phyloP scores from a whole-genome alignment of 495 filamentous ascomycete species.

The Acidomyces sp. region DNA sequence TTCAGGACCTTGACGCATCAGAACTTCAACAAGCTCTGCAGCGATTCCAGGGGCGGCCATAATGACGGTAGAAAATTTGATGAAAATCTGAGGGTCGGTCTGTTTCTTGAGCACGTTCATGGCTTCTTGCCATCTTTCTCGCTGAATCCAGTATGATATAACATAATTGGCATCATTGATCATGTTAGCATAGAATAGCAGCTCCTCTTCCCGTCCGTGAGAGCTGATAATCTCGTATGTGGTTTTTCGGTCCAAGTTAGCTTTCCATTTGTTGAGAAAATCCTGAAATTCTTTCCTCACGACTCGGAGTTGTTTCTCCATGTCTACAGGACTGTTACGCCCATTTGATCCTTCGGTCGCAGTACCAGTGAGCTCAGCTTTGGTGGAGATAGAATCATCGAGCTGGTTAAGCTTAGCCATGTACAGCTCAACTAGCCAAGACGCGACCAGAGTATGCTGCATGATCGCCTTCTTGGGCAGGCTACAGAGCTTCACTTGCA shows the following conservation, averaged over 20 bases:
- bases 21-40: slow-evolving; percentile 72
- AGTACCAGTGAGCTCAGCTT: slow-evolving; percentile 69
- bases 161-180: slow-evolving; percentile 90
- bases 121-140: slow-evolving; percentile 86
- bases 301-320: slow-evolving; percentile 53
- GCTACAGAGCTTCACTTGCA: slow-evolving; percentile 66
- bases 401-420: slow-evolving; percentile 94
- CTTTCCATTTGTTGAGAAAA: slow-evolving; percentile 70
- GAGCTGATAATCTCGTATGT: slow-evolving; percentile 92
- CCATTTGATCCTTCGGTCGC: slow-evolving; percentile 49
- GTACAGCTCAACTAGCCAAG: slow-evolving; percentile 89
- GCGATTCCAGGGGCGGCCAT: slow-evolving; percentile 84
- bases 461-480: slow-evolving; percentile 75
- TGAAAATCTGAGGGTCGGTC: slow-evolving; percentile 83
- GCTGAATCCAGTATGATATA: slow-evolving; percentile 90
- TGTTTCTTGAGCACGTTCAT: slow-evolving; percentile 81
- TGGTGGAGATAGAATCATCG: slow-evolving; percentile 85
- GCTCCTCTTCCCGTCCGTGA: slow-evolving; percentile 83
- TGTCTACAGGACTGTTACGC: slow-evolving; percentile 35
- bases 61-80: slow-evolving; percentile 88
- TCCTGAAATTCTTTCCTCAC: slow-evolving; percentile 72
- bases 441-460: slow-evolving; percentile 90
- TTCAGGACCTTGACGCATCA: slow-evolving; percentile 84
- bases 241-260: slow-evolving; percentile 78
- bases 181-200: slow-evolving; percentile 77